Evolutionary conservation across 495 filamentous ascomycete species (phyloP).

Genomic region (Xylaria castorea): DNA sequence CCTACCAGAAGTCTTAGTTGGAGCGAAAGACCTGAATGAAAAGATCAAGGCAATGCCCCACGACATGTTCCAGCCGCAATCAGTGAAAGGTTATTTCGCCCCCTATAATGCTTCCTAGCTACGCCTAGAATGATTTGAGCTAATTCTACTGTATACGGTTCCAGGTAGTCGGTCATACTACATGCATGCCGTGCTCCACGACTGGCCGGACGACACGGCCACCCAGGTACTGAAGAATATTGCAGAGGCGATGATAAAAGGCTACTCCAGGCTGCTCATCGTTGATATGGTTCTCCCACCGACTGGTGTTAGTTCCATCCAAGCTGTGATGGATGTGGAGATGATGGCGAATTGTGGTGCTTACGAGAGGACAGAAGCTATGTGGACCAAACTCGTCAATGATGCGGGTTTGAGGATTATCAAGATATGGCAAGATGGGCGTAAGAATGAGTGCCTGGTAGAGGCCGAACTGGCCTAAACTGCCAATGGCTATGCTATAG

Average conservation of each 20-base stretch:
- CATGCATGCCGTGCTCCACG: slow-evolving; percentile 52
- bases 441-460: slow-evolving; percentile 33
- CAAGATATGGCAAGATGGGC: slow-evolving; percentile 46
- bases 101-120: slow-evolving; percentile 31
- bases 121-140: not conserved
- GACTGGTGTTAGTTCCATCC: slow-evolving; percentile 32
- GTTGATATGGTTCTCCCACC: slow-evolving; percentile 39
- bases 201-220: slow-evolving; percentile 47
- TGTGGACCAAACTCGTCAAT: slow-evolving; percentile 51
- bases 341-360: slow-evolving; percentile 51
- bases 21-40: slow-evolving; percentile 26
- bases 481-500: not conserved
- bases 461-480: slow-evolving; percentile 39
- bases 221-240: slow-evolving; percentile 33
- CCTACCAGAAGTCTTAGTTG: slow-evolving; percentile 41
- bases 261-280: slow-evolving; percentile 39
- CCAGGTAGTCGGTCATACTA: slow-evolving; percentile 52
- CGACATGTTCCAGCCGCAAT: slow-evolving; percentile 46
- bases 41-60: slow-evolving; percentile 43
- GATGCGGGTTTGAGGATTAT: slow-evolving; percentile 50
- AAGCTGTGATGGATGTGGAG: slow-evolving; percentile 53
- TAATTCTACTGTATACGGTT: not conserved
- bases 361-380: slow-evolving; percentile 45
- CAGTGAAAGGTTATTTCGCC: slow-evolving; percentile 32
- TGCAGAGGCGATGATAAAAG: slow-evolving; percentile 35